phyloP scores from a whole-genome alignment of 2,329 filamentous ascomycete genomes.

The Monosporascus sp. region DNA sequence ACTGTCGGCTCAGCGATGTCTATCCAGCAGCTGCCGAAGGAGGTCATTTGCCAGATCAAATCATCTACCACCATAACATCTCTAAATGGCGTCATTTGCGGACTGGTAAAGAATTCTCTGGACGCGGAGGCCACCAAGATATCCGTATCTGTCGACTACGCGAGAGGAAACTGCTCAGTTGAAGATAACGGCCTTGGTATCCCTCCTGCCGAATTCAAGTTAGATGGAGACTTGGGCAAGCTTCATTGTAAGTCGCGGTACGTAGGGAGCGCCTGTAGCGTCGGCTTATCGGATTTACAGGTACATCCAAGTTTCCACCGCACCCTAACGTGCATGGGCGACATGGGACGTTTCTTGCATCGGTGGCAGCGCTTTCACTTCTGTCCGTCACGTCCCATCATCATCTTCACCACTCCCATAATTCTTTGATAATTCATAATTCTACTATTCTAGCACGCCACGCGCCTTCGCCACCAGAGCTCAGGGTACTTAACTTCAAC shows the following conservation, averaged over 20 bases:
- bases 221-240: constrained; percentile 65
- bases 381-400: constrained; percentile 72
- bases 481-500: constrained; percentile 47
- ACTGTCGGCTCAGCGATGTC: constrained; percentile 37
- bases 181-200: constrained; percentile 87
- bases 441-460: constrained; percentile 61
- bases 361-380: constrained; percentile 69
- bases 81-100: constrained; percentile 64
- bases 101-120: constrained; percentile 76
- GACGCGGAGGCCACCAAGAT: constrained; percentile 71
- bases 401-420: constrained; percentile 51
- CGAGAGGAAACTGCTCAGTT: constrained; percentile 68
- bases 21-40: constrained; percentile 64
- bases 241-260: constrained; percentile 56
- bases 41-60: constrained; percentile 73
- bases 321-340: constrained; percentile 53
- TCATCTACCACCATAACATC: constrained; percentile 77
- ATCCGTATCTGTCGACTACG: constrained; percentile 67
- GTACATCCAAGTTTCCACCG: constrained; percentile 67
- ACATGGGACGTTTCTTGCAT: constrained; percentile 71
- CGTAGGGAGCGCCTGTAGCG: constrained; percentile 3
- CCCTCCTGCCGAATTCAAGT: constrained; percentile 62
- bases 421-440: constrained; percentile 65
- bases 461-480: constrained; percentile 53
- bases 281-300: constrained; percentile 37